Conservation (phyloP, 129 eudicot genomes). For the Solidago caesia region DNA sequence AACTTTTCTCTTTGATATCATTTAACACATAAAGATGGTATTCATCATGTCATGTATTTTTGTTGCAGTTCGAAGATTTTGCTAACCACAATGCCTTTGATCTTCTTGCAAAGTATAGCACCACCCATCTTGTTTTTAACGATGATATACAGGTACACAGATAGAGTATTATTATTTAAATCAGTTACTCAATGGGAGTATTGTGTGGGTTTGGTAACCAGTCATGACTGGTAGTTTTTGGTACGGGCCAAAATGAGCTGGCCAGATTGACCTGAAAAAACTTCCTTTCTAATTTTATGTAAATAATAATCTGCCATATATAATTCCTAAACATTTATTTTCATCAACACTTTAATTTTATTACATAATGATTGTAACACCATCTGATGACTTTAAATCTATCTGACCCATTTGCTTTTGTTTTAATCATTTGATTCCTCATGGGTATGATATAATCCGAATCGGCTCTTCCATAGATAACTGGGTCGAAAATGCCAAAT, state of each 20-base stretch:
- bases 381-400: background rate
- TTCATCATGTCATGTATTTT: conserved; percentile 15
- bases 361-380: no score
- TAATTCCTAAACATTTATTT: no score
- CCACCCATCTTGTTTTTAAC: conserved; percentile 95
- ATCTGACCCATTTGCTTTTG: background rate
- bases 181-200: background rate
- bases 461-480: no score
- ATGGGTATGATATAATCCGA: no score
- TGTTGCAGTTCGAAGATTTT: conserved; percentile 86
- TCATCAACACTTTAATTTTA: no score
- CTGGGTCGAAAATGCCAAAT: no score
- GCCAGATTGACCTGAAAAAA: background rate
- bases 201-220: background rate
- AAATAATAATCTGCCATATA: no score
- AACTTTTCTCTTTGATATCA: background rate
- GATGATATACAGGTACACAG: conserved; percentile 88
- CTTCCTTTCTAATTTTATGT: no score
- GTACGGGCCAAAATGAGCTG: background rate
- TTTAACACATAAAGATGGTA: conserved; percentile 2
- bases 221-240: background rate
- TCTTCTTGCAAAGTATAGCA: conserved; percentile 86
- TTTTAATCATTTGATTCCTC: background rate
- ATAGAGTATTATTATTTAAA: background rate
- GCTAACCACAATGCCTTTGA: conserved; percentile 98